Conservation (phyloP, 192 early-diverging fungal genomes). For the Obelidium mucronatum region DNA sequence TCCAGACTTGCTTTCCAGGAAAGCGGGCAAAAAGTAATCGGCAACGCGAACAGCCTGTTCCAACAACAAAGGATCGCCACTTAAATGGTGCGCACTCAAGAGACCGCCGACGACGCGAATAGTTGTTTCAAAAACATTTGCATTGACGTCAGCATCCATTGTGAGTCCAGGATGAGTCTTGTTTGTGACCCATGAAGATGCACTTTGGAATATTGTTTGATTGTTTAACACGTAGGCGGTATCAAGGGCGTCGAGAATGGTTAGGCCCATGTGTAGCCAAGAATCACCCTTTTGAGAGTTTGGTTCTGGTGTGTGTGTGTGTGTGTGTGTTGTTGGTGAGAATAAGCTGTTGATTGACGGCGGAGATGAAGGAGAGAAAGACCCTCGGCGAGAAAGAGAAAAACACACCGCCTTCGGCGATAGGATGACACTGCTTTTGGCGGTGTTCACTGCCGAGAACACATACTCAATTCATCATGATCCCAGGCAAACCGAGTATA, state of each 20-base stretch:
- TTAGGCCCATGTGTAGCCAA: slow-evolving; percentile 81
- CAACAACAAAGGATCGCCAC: slow-evolving; percentile 67
- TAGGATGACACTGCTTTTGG: too few relatives aligned
- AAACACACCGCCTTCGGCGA: too few relatives aligned
- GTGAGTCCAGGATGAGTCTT: slow-evolving; percentile 46
- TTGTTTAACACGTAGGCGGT: slow-evolving; percentile 81
- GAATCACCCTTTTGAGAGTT: slow-evolving; percentile 70
- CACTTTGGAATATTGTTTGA: slow-evolving; percentile 74
- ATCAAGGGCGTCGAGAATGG: slow-evolving; percentile 86
- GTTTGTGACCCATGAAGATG: slow-evolving; percentile 66
- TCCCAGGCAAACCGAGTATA: slow-evolving; percentile 80
- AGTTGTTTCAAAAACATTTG: slow-evolving; percentile 84
- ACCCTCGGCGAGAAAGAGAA: too few relatives aligned
- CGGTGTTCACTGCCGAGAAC: too few relatives aligned
- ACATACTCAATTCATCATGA: slow-evolving; percentile 78
- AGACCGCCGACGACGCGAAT: slow-evolving; percentile 88
- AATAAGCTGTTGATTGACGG: too few relatives aligned
- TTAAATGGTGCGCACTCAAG: slow-evolving; percentile 77
- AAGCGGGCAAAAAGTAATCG: slow-evolving; percentile 74
- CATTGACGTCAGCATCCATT: slow-evolving; percentile 64
- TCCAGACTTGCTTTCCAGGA: slow-evolving; percentile 62
- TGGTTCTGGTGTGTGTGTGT: too few relatives aligned
- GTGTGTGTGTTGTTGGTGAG: too few relatives aligned
- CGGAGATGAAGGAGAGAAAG: too few relatives aligned
- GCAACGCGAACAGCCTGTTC: slow-evolving; percentile 79